Conservation (phyloP, 257 asterid species). For the Solanum bulbocastanum region DNA sequence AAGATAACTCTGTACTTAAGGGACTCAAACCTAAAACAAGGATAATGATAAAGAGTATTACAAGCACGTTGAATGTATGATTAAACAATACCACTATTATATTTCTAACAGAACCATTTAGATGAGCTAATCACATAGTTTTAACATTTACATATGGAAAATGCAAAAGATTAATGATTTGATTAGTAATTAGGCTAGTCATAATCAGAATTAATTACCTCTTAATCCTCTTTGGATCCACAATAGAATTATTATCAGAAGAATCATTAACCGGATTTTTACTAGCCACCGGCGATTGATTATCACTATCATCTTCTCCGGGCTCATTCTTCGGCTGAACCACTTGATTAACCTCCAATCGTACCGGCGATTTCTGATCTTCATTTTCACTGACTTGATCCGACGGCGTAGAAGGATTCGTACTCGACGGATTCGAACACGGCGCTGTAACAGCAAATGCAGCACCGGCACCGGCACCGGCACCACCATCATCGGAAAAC, state of each 20-base stretch:
- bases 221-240: slow-evolving; percentile 81
- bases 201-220: slow-evolving; percentile 31
- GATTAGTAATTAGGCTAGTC: not conserved
- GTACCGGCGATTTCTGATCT: slow-evolving; percentile 9
- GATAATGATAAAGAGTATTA: no score
- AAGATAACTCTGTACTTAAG: fast-evolving
- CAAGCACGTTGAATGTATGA: not conserved
- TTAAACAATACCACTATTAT: not conserved
- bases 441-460: slow-evolving; percentile 17
- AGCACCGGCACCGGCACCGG: slow-evolving; percentile 10
- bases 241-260: slow-evolving; percentile 19
- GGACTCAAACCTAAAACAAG: fast-evolving
- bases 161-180: not conserved
- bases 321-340: slow-evolving; percentile 58
- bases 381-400: slow-evolving; percentile 53
- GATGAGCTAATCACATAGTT: not conserved
- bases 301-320: slow-evolving; percentile 34
- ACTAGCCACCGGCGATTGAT: not conserved
- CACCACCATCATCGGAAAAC: slow-evolving; percentile 55
- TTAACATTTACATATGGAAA: not conserved
- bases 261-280: slow-evolving; percentile 11
- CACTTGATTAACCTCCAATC: not conserved
- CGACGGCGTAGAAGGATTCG: slow-evolving; percentile 64
- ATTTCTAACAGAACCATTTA: no score
- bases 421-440: slow-evolving; percentile 35